Evolutionary conservation across 2,329 filamentous ascomycete genomes (phyloP), one percentile per base, ranked within the genome.

Genomic region (Aspergillus novoparasiticus): DNA sequence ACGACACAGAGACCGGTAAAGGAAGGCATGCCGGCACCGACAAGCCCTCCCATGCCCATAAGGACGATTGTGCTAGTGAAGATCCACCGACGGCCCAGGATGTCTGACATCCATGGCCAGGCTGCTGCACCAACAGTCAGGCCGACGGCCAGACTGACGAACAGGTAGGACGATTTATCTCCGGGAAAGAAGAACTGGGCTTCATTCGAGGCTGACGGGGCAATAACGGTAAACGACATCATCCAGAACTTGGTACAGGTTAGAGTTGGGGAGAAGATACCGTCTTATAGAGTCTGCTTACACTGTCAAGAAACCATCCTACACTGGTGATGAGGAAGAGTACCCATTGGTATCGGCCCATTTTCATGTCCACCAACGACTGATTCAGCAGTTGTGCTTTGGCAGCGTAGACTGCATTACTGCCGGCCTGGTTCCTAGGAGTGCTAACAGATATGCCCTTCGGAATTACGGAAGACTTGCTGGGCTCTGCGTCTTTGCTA

Each of bases 1-100:
- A 69, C 63, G 1, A 70, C 66, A 39, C 60, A 69, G 9, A 70
- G 75, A 79, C 65, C 64, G 3, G 61, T 68, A 46, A 69, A 69
- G 1, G 65, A 63, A 16, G 68, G 66, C 66, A 68, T 68, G 4
- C 68, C 69, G 2, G 69, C 69, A 4, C 68, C 68, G 12, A 71
- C 69, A 4, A 71, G 51, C 0, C 65, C 69, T 12, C 64, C 66
- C 62, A 66, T 66, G 1, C 66, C 62, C 63, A 68, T 67, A 2
- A 70, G 32, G 8, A 70, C 58, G 1, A 70, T n/a, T 0, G 67
- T 69, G 39, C 64, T 66, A 3, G 63, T 69, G 54, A 70, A 70
- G 26, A 68, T 66, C 63, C 62, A 64, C 45, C 67, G 67, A 1
- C 68, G 62, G 32, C 68, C 67, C 6, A 70, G 51, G 19, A 48